A percentile compares a stretch with the other conserved stretches of the same genome.
These are phyloP conservation scores for Volvariella volvacea DNA, from an alignment of 1,284 basidiomycete genomes.

Conservation along the genomic window DNA sequence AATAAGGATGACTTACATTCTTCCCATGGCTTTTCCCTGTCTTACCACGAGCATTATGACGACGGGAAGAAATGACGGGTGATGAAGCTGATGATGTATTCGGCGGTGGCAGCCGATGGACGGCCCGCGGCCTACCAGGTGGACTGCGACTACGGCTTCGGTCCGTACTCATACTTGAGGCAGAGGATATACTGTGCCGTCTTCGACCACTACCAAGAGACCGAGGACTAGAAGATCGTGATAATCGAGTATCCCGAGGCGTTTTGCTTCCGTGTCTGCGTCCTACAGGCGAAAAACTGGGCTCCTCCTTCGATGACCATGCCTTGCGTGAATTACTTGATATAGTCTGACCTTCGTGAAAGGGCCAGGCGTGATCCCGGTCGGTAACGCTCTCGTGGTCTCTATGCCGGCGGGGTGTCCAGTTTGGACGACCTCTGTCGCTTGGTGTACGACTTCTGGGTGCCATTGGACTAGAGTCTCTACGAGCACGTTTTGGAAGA, in stretches of 20 bases:
- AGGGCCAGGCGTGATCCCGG: neutral
- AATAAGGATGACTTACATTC: conserved; percentile 16
- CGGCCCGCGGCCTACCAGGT: conserved; percentile 37
- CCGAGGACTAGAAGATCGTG: conserved; percentile 34
- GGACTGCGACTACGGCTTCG: conserved; percentile 51
- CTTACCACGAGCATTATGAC: conserved; percentile 7
- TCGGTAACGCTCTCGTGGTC: neutral
- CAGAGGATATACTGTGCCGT: conserved; percentile 41
- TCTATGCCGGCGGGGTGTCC: conserved; percentile 13
- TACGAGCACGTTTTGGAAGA: conserved; percentile 46
- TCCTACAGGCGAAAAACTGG: neutral
- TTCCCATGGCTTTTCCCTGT: conserved; percentile 26
- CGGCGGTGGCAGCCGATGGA: conserved; percentile 55
- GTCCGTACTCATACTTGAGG: conserved; percentile 43
- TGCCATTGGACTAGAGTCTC: conserved; percentile 39
- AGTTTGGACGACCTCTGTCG: conserved; percentile 23
- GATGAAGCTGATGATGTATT: conserved; percentile 13
- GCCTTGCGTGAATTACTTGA: neutral
- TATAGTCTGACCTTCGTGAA: neutral
- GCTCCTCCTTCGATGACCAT: no score
- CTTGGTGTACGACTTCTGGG: conserved; percentile 29
- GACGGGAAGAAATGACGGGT: conserved; percentile 5
- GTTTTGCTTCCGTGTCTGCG: neutral
- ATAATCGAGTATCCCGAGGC: conserved; percentile 14
- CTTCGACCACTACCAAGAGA: conserved; percentile 19